These are phyloP conservation scores for Fraxinus anomala DNA, from an alignment of 257 asterid genomes.

Conservation along the genomic window DNA sequence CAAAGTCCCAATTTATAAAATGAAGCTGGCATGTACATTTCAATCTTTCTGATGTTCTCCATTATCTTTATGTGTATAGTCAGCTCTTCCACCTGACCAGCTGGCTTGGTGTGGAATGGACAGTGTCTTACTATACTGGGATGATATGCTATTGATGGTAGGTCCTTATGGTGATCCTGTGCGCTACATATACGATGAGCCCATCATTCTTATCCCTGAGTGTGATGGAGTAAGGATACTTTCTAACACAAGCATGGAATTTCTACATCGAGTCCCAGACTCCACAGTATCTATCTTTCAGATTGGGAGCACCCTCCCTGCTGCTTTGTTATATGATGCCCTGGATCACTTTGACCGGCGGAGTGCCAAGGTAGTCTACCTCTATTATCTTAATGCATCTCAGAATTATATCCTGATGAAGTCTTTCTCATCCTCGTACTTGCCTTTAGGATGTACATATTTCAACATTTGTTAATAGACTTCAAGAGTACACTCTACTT, in stretches of 20 bases:
- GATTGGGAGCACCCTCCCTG: constrained; percentile 92
- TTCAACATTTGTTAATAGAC: constrained; percentile 8
- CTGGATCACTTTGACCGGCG: constrained; percentile 91
- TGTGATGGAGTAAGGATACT: constrained; percentile 93
- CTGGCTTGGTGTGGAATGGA: constrained; percentile 98
- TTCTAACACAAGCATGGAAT: constrained; percentile 79
- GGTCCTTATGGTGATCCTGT: constrained; percentile 93
- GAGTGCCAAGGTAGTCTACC: constrained; percentile 79
- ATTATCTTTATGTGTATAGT: constrained; percentile 43
- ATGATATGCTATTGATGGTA: constrained; percentile 94
- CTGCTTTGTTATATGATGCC: constrained; percentile 93
- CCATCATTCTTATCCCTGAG: constrained; percentile 82
- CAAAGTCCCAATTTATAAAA: constrained; percentile 4
- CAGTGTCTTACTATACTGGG: constrained; percentile 90
- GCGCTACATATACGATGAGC: constrained; percentile 87
- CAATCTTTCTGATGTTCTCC: constrained; percentile 24
- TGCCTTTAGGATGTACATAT: constrained; percentile 5
- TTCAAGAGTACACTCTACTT: not conserved
- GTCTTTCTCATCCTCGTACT: not conserved
- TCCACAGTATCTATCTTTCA: constrained; percentile 92
- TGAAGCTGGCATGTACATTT: not conserved
- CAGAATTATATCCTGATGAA: constrained; percentile 10
- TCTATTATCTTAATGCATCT: constrained; percentile 13
- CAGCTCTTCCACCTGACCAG: constrained; percentile 94
- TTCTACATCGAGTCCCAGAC: constrained; percentile 93